These are phyloP conservation scores for Lachnellula arida DNA, from an alignment of 2,329 filamentous ascomycete genomes.

Conservation along the genomic window DNA sequence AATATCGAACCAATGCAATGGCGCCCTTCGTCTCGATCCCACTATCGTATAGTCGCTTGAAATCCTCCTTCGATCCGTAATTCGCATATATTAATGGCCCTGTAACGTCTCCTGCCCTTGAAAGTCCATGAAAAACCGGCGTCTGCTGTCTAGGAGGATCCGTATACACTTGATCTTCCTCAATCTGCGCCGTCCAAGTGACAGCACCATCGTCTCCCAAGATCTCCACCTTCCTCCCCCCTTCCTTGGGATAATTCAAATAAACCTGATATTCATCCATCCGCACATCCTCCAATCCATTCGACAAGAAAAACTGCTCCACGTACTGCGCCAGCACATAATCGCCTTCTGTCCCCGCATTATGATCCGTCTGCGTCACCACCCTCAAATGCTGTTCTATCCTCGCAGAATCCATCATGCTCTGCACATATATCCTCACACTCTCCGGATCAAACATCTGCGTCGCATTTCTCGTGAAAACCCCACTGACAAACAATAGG, in stretches of 20 bases:
- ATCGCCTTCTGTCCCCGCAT: constrained; percentile 93
- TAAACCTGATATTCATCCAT: constrained; percentile 84
- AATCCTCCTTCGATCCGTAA: constrained; percentile 83
- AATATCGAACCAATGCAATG: constrained; percentile 79
- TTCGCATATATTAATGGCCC: constrained; percentile 90
- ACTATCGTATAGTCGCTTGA: constrained; percentile 63
- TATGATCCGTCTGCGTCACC: constrained; percentile 78
- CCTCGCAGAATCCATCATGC: constrained; percentile 62
- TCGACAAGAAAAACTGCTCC: constrained; percentile 67
- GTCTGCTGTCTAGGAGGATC: constrained; percentile 64
- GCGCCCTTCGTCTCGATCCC: constrained; percentile 72
- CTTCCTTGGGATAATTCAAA: constrained; percentile 79
- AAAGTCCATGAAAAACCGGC: constrained; percentile 80
- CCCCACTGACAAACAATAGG: constrained; percentile 77
- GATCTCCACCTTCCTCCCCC: constrained; percentile 77
- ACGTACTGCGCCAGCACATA: constrained; percentile 82
- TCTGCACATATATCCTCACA: constrained; percentile 70
- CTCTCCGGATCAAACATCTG: constrained; percentile 80
- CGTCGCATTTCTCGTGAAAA: constrained; percentile 65
- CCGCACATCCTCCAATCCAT: constrained; percentile 68
- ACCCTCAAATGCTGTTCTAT: constrained; percentile 72
- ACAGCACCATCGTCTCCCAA: constrained; percentile 61
- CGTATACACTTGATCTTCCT: constrained; percentile 71
- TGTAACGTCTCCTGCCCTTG: constrained; percentile 77
- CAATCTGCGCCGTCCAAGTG: constrained; percentile 74